Percentiles rank a stretch among this genome's conserved stretches.
These are phyloP conservation scores for Leccinum rimulosum DNA, from an alignment of 768 basidiomycete species.

Conservation along the genomic window DNA sequence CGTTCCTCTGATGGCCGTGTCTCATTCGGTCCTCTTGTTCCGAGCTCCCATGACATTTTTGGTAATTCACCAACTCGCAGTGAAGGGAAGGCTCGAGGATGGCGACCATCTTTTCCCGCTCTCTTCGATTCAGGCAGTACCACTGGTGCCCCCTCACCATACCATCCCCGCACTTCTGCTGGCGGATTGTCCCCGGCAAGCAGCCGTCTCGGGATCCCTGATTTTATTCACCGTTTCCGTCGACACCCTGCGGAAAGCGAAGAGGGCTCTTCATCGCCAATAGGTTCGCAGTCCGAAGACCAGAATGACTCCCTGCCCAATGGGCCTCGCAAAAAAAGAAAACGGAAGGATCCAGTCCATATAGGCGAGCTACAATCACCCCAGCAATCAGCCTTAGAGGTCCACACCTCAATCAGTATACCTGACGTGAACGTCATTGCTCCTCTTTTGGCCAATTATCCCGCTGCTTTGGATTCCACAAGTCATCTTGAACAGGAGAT, in stretches of 20 bases:
- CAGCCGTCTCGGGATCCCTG: conserved; percentile 40
- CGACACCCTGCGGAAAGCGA: conserved; percentile 42
- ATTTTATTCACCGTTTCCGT: conserved; percentile 36
- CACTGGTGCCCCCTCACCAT: conserved; percentile 35
- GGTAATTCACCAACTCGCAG: conserved; percentile 45
- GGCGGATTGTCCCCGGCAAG: conserved; percentile 43
- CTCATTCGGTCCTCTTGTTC: conserved; percentile 57
- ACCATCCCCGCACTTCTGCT: conserved; percentile 22
- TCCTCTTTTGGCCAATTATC: conserved; percentile 8
- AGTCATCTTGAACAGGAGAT: conserved; percentile 8
- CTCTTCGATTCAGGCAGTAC: conserved; percentile 34
- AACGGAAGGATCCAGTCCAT: conserved; percentile 24
- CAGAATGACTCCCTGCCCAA: conserved; percentile 28
- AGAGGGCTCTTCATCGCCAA: conserved; percentile 45
- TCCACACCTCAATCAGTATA: conserved; percentile 5
- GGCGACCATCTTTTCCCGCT: conserved; percentile 29
- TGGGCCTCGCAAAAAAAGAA: conserved; percentile 6
- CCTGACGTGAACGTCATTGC: conserved; percentile 3
- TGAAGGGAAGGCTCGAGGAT: conserved; percentile 33
- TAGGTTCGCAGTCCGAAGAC: conserved; percentile 46
- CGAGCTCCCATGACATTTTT: conserved; percentile 45
- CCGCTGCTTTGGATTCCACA: not conserved
- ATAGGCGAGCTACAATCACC: conserved; percentile 22
- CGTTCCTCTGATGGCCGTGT: conserved; percentile 47
- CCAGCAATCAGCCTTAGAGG: conserved; percentile 13